Evolutionary conservation across 164 flowering plant genomes (phyloP).

Genomic region (Cinnamomum micranthum): DNA sequence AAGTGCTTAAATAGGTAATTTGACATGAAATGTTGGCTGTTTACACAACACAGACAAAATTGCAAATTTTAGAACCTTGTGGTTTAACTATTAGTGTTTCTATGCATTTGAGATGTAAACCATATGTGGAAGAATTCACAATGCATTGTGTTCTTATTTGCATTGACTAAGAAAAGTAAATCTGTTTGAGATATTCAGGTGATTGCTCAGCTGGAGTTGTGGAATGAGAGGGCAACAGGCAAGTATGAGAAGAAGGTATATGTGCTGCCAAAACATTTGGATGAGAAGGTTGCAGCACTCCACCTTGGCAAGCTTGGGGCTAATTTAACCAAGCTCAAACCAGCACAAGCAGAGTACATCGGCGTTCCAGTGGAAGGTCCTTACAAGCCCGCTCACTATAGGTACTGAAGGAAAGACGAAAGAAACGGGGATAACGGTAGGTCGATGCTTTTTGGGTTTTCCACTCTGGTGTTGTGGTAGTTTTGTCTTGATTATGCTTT

Average conservation of each 20-base stretch:
- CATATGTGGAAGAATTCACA: not conserved
- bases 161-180: not conserved
- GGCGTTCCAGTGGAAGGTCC: conserved; percentile 21
- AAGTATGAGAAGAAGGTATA: conserved; percentile 28
- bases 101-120: not conserved
- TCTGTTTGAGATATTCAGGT: conserved; percentile 10
- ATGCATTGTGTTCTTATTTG: not conserved
- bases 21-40: too few species aligned
- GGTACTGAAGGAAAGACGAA: conserved; percentile 12
- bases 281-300: conserved; percentile 28
- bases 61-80: too few species aligned
- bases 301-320: conserved; percentile 27
- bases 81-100: not conserved
- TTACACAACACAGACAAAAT: too few species aligned
- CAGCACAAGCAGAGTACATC: conserved; percentile 25
- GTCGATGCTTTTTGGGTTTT: not conserved
- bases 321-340: conserved; percentile 20
- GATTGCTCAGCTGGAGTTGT: conserved; percentile 27
- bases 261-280: conserved; percentile 25
- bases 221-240: conserved; percentile 24
- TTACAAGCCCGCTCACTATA: conserved; percentile 26
- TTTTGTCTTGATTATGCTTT: too few species aligned
- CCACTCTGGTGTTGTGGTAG: too few species aligned
- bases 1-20: too few species aligned
- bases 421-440: too few species aligned